Evolutionary conservation across 2,329 filamentous ascomycete genomes (phyloP), one percentile per base, ranked within the genome.

Genomic region (Samsoniella hepiali): DNA sequence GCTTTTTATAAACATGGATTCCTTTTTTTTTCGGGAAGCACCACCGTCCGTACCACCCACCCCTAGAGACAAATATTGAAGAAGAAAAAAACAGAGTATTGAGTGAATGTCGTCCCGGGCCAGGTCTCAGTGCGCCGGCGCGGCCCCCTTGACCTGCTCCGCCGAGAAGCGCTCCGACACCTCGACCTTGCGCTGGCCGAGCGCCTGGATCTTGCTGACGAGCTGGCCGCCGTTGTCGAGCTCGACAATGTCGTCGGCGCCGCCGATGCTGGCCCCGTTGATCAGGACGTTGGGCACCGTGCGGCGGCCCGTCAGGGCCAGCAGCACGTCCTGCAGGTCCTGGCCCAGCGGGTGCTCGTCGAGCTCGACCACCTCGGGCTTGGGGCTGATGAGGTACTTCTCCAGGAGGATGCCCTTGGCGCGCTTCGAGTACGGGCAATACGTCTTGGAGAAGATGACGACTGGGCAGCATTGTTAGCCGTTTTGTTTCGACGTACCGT

Each of bases 221-320:
- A 98, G 79, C 63, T 85, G 84, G 67, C 88, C 87, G 38, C 83
- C 82, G 34, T 79, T 75, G 72, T 93, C 87, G 65, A 98, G 79
- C 32, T 84, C 87, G 56, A 86, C 84, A 63, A 99, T 84, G 65
- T 97, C 92, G 72, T 98, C 94, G 57, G 91, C 88, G 29, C 95
- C 95, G 54, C 95, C 95, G 65, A 98, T 91, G 75, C 90, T 95
- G 74, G 89, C 88, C 53, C 92, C 93, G 71, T 92, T 91, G 70
- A 99, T 83, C 69, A 99, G 82, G 42, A 98, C 84, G 73, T 99
- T 99, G 17, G 95, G 95, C 0, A 99, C 95, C 0, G 95, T 99
- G 65, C 81, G 82, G 57, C 94, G 85, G 51, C 91, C 90, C 0
- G 95, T 98, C 72, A 85, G 89, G 65, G 88, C 84, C 17, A 76